Base-by-base conservation (phyloP, 768 basidiomycete species). In the Auriculariales sp. region DNA sequence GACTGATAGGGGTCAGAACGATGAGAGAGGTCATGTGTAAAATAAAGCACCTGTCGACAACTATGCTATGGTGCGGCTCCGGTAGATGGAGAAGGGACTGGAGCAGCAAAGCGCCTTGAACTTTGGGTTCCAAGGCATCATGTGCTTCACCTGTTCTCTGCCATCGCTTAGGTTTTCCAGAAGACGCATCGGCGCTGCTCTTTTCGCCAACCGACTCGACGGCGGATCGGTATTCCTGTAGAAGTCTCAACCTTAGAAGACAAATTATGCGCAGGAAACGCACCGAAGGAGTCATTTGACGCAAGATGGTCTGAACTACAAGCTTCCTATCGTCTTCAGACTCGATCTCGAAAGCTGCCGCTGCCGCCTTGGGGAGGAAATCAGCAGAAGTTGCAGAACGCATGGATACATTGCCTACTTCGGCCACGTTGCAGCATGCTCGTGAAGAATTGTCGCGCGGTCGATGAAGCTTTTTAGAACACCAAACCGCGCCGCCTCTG, bases 91-190 rank as follows among this genome's bases (percentile, higher is more conserved):
- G 72, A 52, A 97, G 66, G 3, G 84, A 79, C 63, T 98, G 92
- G 2, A 97, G 64, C 11, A 99, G 65, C 15, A 97, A 64, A 2
- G 87, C 84, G 1, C 94, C 94, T 61, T 91, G 89, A 11, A 83
- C 74, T 56, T 78, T 85, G 5, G 82, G 78, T 58, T 80, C 81
- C 34, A 78, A 59, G 1, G 69, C 66, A 49, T 68, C 66, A 49
- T 57, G 56, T 53, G 14, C 52, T 48, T 55, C 56, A 51, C 57
- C 58, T 46, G 52, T 46, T 39, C 52, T 35, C 44, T 17, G 17
- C 34, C 28, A 17, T 34, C 4, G 25, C 28, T 25, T n/a, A n/a
- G n/a, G n/a, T n/a, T n/a, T n/a, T n/a, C n/a, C n/a, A n/a, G n/a
- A n/a, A n/a, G n/a, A n/a, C n/a, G n/a, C n/a, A n/a, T n/a, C n/a